These are phyloP conservation scores for Schizosaccharomyces versatilis DNA, from an alignment of 1,139 yeast species.

Conservation along the genomic window DNA sequence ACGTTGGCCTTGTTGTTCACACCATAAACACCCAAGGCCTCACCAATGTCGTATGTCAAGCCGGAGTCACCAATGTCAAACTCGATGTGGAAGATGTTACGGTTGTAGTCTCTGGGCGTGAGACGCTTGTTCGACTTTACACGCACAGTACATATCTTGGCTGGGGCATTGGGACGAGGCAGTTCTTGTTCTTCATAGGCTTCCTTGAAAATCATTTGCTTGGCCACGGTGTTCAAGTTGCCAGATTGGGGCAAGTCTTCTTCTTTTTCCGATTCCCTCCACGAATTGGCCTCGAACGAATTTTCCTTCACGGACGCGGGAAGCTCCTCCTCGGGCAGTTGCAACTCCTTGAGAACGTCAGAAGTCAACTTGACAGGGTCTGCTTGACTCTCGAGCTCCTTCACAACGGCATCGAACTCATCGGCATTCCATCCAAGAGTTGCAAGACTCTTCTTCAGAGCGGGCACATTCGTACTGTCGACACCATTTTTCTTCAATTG, in stretches of 20 bases:
- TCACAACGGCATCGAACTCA: background rate
- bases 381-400: background rate
- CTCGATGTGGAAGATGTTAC: constrained; percentile 92
- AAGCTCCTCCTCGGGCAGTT: background rate
- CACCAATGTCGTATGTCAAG: constrained; percentile 79
- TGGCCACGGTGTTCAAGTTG: constrained; percentile 36
- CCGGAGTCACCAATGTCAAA: constrained; percentile 83
- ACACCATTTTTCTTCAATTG: background rate
- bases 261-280: background rate
- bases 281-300: background rate
- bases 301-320: background rate
- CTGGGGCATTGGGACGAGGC: constrained; percentile 79
- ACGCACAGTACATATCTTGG: constrained; percentile 63
- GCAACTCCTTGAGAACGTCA: background rate
- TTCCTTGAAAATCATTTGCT: constrained; percentile 58
- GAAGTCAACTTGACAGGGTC: background rate
- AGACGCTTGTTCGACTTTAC: constrained; percentile 82
- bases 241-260: constrained; percentile 12
- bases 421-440: background rate
- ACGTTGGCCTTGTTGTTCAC: constrained; percentile 52
- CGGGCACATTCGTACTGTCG: background rate
- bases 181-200: constrained; percentile 36
- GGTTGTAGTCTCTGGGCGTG: constrained; percentile 75
- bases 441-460: background rate
- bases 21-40: constrained; percentile 89